Percentiles rank a stretch among this genome's conserved stretches.
These are phyloP conservation scores for Didymella pomorum DNA, from an alignment of 2,329 filamentous ascomycete genomes.

Conservation along the genomic window DNA sequence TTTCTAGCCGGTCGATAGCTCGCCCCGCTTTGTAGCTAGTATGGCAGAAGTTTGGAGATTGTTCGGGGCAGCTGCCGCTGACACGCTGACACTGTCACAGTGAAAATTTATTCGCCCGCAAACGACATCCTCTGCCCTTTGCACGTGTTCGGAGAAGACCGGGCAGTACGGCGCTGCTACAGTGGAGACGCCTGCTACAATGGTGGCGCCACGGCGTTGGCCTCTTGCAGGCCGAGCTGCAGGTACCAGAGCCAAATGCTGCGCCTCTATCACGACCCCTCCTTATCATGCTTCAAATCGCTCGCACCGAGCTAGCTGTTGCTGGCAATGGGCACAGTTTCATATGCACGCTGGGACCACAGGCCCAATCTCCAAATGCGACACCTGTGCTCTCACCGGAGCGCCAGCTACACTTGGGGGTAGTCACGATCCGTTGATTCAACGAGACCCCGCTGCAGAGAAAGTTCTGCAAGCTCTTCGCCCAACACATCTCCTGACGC, in stretches of 20 bases:
- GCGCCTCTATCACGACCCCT: slow-evolving; percentile 21
- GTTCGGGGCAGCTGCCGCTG: slow-evolving; percentile 36
- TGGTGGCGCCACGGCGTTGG: slow-evolving; percentile 28
- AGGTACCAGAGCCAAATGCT: slow-evolving; percentile 19
- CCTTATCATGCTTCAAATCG: slow-evolving; percentile 12
- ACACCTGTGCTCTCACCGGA: slow-evolving; percentile 21
- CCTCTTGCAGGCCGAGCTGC: slow-evolving; percentile 25
- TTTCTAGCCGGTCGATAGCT: slow-evolving; percentile 37
- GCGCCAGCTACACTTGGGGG: slow-evolving; percentile 10
- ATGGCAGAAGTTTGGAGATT: slow-evolving; percentile 29
- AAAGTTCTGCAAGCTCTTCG: slow-evolving; percentile 23
- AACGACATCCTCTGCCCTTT: slow-evolving; percentile 23
- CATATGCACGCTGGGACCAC: slow-evolving; percentile 14
- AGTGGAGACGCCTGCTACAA: slow-evolving; percentile 26
- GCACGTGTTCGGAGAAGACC: slow-evolving; percentile 24
- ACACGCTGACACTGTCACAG: slow-evolving; percentile 27
- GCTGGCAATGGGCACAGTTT: slow-evolving; percentile 6
- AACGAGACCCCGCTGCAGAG: slow-evolving; percentile 24
- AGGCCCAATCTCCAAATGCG: slow-evolving; percentile 5
- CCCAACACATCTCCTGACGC: slow-evolving; percentile 25
- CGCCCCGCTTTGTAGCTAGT: slow-evolving; percentile 33
- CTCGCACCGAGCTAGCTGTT: slow-evolving; percentile 10
- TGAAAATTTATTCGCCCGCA: slow-evolving; percentile 34
- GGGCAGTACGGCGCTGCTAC: slow-evolving; percentile 15
- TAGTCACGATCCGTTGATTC: slow-evolving; percentile 20